Base-by-base conservation (phyloP, 2,329 filamentous ascomycete genomes). In the Chalara sp. region DNA sequence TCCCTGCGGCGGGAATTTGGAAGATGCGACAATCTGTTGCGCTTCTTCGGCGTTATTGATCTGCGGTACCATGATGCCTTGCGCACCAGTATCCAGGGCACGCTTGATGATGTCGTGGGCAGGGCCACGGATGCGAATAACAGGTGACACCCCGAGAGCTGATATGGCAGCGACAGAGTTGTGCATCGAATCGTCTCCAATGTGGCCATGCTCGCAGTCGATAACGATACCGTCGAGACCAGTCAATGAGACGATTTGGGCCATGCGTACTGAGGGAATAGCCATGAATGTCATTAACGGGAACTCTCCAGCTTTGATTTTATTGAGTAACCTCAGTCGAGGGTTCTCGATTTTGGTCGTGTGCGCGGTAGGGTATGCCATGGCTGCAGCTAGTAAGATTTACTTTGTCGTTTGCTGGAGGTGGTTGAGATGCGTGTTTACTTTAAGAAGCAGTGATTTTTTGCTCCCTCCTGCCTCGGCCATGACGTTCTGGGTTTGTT, bases 141-240 rank as follows among this genome's bases (percentile, higher is more conserved):
- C 57, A 6, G 70, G 70, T 4, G 69, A 72, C 4, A 70, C 69
- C 4, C 73, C 74, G 31, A 72, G 59, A 1, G 73, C 70, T 42
- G 75, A 69, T 58, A 78, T 75, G 5, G 74, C 77, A 6, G 74
- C 73, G 1, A 79, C 75, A 6, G 73, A 72, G 60, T 78, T 76
- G 59, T 79, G 71, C 76, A 78, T 78, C 7, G 72, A 68, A 12
- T 68, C 68, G 56, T 78, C 76, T 37, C 74, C 73, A 52, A 78
- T 67, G 55, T 73, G 75, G 6, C 76, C 76, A 58, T 79, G 76
- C 58, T 76, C 76, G 50, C 74, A 76, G 55, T 77, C 76, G 47
- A 79, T 66, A 46, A 75, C 72, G 44, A 78, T 69, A 48, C 71
- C 73, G 50, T 76, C 74, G 7, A 77, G 60, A 6, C 73, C 74